Base-by-base conservation (phyloP, 2,329 filamentous ascomycete species). In the Capronia coronata region DNA sequence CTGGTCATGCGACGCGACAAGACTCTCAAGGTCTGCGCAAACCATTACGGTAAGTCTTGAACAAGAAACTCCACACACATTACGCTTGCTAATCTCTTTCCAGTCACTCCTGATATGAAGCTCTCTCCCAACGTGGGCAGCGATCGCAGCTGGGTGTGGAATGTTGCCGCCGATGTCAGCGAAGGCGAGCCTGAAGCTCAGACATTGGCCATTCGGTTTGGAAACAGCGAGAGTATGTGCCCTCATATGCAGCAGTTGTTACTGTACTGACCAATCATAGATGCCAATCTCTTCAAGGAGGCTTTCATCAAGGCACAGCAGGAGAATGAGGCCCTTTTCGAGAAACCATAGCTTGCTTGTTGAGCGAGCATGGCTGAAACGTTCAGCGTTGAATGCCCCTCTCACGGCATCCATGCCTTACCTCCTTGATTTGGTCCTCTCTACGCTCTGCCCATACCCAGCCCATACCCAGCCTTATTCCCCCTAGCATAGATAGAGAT, bases 21-120 rank as follows among this genome's bases (percentile, higher is more conserved):
- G 87, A 98, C 93, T 55, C 83, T 97, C 75, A 98, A 98, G 81
- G 93, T 98, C 73, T 98, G 93, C 84, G 93, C 93, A 68, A 98
- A 98, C 79, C 93, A 98, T 80, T 98, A 98, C 75, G 84, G 90
- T 95, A 83, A 65, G 86, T 75, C 25, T 18, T 3, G 16, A 16
- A 16, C 14, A 7, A 19, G 14, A 30, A 22, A 11, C 42, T 14
- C 34, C 19, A 34, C 19, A 16, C 11, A 42, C 9, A 22, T 13
- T 30, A 27, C 21, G 29, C 27, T 38, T 62, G 44, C 56, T 67
- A 46, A 64, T 52, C 39, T 37, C 53, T 39, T 44, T 49, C 30
- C 47, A 94, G 90, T 98, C 66, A 88, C 94, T 55, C 91, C 91
- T 57, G 91, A 96, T 73, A 97, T 98, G 91, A 96, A 95, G 78